Percentiles rank a stretch among this genome's conserved stretches.
Conservation (phyloP, 805 yeast species). For the Tetrapisispora taiwanensis region DNA sequence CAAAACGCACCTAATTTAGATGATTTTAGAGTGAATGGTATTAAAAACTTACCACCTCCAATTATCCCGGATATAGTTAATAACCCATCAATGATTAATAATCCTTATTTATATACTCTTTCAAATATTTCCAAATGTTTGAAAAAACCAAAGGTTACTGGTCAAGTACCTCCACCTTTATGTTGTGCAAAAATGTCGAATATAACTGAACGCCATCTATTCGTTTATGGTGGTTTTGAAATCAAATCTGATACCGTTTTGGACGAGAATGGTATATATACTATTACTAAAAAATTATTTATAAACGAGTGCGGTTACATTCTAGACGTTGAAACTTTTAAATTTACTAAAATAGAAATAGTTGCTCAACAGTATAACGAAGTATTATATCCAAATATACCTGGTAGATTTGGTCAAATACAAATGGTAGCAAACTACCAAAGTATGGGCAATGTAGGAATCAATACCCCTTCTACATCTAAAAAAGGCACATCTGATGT, state of each 20-base stretch:
- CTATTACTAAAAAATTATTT: constrained; percentile 33
- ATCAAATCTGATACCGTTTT: constrained; percentile 26
- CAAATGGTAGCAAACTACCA: constrained; percentile 10
- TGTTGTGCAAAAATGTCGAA: constrained; percentile 39
- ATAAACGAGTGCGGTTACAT: constrained; percentile 48
- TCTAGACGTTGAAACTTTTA: constrained; percentile 42
- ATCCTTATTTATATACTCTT: constrained; percentile 29
- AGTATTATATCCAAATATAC: constrained; percentile 25
- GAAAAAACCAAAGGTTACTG: constrained; percentile 26
- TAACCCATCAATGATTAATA: constrained; percentile 35
- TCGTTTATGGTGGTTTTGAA: constrained; percentile 65
- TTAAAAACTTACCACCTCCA: constrained; percentile 38
- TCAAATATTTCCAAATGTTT: constrained; percentile 34
- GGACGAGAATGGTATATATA: constrained; percentile 27
- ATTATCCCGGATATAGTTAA: constrained; percentile 33
- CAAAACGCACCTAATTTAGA: constrained; percentile 27
- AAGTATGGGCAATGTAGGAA: background rate
- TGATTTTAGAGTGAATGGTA: constrained; percentile 31
- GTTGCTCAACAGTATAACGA: constrained; percentile 27
- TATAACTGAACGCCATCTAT: constrained; percentile 46
- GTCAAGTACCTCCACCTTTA: constrained; percentile 44
- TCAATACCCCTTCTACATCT: background rate
- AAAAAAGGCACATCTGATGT: background rate
- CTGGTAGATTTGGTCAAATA: constrained; percentile 34
- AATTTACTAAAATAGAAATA: constrained; percentile 39